Conservation (phyloP, 2,329 filamentous ascomycete species). For the Ascochyta lentis region DNA sequence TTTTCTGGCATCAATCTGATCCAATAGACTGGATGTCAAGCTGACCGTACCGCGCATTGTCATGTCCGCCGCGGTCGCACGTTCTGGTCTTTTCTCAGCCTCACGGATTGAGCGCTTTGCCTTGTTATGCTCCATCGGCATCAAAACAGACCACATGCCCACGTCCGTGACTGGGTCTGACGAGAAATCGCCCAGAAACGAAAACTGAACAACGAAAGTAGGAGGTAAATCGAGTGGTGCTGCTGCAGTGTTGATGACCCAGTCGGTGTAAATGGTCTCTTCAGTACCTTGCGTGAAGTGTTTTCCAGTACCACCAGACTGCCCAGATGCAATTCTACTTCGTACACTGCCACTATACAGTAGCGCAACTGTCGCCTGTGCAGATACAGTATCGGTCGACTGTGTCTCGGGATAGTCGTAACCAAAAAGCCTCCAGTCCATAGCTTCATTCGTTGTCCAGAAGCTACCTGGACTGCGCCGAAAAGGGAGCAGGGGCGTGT, state of each 20-base stretch:
- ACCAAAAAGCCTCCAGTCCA: slow-evolving; percentile 34
- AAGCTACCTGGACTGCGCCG: slow-evolving; percentile 30
- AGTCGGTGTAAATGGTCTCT: slow-evolving; percentile 31
- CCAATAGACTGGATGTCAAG: slow-evolving; percentile 37
- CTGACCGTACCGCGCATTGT: slow-evolving; percentile 26
- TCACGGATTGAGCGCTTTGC: slow-evolving; percentile 55
- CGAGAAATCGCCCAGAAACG: slow-evolving; percentile 24
- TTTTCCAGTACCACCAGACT: not conserved
- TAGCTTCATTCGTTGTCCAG: slow-evolving; percentile 39
- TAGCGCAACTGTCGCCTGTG: slow-evolving; percentile 26
- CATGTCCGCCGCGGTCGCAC: slow-evolving; percentile 11
- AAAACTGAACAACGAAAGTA: slow-evolving; percentile 34
- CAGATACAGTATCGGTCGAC: slow-evolving; percentile 31
- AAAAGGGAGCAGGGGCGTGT: slow-evolving; percentile 52
- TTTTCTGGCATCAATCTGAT: slow-evolving; percentile 25
- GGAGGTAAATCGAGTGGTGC: slow-evolving; percentile 14
- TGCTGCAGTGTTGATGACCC: slow-evolving; percentile 31
- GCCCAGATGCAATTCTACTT: not conserved
- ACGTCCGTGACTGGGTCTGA: slow-evolving; percentile 25
- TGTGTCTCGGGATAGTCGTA: slow-evolving; percentile 46
- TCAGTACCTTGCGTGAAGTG: not conserved
- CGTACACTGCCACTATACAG: slow-evolving; percentile 32
- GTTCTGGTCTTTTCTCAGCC: slow-evolving; percentile 54
- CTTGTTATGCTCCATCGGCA: slow-evolving; percentile 18
- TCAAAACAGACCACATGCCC: slow-evolving; percentile 37